Evolutionary conservation across 208 protist species (phyloP), one percentile per base, ranked within the genome.

Genomic region (Trypanosoma rangeli): DNA sequence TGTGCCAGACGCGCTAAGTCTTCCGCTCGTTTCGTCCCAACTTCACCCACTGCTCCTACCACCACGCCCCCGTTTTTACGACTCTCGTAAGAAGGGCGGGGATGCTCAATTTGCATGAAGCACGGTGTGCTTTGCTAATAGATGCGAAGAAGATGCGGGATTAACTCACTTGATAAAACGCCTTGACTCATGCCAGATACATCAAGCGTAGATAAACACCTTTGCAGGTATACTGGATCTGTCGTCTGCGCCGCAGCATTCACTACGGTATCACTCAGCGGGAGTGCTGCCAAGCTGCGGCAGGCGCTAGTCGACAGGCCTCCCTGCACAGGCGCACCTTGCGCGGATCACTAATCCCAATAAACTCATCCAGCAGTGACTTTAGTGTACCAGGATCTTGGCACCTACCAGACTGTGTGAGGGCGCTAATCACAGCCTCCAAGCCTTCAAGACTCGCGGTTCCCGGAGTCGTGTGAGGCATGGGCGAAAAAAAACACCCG

Each of bases 61-160:
- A 29, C 39, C 16, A 24, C 46, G 5, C 0, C 53, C 42, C 58
- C 39, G 13, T 35, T n/a, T 42, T 33, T n/a, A 31, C 33, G 0
- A 22, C 28, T 66, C 10, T 31, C 33, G 13, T 18, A 29, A 46
- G 49, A 12, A 18, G 16, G 24, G 22, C 26, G 20, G 42, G 31
- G 0, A 46, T 39, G 65, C 29, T 61, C 49, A 20, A 62, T 22
- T 28, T 22, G 24, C 29, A 77, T 33, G 57, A 64, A 77, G 53
- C 64, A 71, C 20, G 58, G 68, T 20, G 65, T 77, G 35, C 72
- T 77, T 35, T 77, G 72, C 72, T 64, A 77, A 63, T 70, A 77
- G 44, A 77, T 77, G 33, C 72, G 65, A 39, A 77, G 57, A 7
- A 61, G 46, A 37, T 63, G 31, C 50, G 56, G 20, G 3, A 63